Percentiles rank a stretch among this genome's conserved stretches.
Conservation (phyloP, 148 eudicot genomes). For the Cornus florida region DNA sequence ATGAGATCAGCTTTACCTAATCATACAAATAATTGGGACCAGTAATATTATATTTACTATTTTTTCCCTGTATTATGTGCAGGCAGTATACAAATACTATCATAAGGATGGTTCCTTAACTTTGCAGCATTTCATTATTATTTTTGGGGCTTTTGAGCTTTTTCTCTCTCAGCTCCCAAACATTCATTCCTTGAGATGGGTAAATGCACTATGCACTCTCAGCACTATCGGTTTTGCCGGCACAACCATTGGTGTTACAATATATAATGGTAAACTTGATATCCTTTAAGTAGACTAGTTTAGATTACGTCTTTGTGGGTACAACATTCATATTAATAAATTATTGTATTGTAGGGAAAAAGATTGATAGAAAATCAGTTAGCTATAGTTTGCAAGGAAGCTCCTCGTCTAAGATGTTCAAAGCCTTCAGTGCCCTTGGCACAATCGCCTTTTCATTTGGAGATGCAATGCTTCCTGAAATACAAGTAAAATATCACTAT, state of each 20-base stretch:
- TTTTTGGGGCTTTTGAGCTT: constrained; percentile 47
- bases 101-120: constrained; percentile 34
- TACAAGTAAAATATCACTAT: constrained; percentile 29
- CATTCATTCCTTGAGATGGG: constrained; percentile 45
- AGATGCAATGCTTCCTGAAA: constrained; percentile 57
- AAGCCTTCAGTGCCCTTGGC: constrained; percentile 49
- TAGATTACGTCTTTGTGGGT: neutral
- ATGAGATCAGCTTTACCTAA: neutral
- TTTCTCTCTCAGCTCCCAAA: constrained; percentile 41
- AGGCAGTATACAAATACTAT: constrained; percentile 46
- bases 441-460: constrained; percentile 52
- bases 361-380: constrained; percentile 32
- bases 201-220: constrained; percentile 42
- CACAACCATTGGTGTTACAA: constrained; percentile 42
- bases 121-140: constrained; percentile 42
- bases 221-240: constrained; percentile 45
- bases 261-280: constrained; percentile 33
- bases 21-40: neutral
- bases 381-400: constrained; percentile 41
- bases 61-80: constrained; percentile 7
- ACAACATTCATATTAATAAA: neutral
- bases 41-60: neutral
- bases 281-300: neutral
- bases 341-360: constrained; percentile 26
- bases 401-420: constrained; percentile 29